Evolutionary conservation across 1,139 yeast genomes (phyloP).

Genomic region (Saccharomyces hybrid): DNA sequence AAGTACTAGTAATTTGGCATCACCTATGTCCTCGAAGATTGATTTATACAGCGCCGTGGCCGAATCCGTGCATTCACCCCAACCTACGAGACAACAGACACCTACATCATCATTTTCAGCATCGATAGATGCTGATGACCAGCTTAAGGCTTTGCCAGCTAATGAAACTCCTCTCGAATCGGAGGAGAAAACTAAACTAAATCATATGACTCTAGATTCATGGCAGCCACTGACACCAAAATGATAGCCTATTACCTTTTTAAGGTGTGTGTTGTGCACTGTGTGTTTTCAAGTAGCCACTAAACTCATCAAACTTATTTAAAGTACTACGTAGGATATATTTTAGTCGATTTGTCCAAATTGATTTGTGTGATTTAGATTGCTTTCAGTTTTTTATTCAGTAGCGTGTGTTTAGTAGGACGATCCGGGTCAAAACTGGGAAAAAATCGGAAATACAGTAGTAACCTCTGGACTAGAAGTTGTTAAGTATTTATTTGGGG

Average conservation of each 20-base stretch:
- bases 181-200: conserved; percentile 21
- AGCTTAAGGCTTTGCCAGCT: conserved; percentile 1
- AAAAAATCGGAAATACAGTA: no score
- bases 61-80: background rate
- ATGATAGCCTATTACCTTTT: background rate
- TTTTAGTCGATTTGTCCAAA: no score
- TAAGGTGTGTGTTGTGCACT: no score
- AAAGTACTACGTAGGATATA: no score
- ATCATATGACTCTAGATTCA: conserved; percentile 38
- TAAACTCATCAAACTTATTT: no score
- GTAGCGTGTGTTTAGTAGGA: no score
- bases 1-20: conserved; percentile 11
- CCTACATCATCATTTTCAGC: background rate
- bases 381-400: no score
- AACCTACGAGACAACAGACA: background rate
- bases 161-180: conserved; percentile 19
- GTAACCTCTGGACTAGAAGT: no score
- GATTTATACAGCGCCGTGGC: background rate
- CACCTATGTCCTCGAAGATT: background rate
- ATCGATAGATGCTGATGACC: background rate
- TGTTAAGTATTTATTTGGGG: no score
- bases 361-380: no score
- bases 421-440: no score
- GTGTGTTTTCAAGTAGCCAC: no score
- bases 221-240: conserved; percentile 43